Evolutionary conservation across 2,329 filamentous ascomycete genomes (phyloP).

Genomic region (Ophiobolus disseminans): DNA sequence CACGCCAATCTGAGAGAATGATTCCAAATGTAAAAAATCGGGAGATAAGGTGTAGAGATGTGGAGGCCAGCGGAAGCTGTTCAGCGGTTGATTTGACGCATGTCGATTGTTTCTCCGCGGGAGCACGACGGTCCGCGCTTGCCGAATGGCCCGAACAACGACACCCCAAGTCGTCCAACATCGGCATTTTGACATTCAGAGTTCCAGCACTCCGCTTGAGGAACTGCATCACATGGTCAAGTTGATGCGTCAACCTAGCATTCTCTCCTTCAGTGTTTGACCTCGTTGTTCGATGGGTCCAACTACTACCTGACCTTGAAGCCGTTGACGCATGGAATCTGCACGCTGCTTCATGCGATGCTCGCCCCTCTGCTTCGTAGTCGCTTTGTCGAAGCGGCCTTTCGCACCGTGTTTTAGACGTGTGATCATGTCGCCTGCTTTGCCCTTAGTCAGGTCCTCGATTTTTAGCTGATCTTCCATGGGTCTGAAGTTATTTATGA

Average conservation of each 20-base stretch:
- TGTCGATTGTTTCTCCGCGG: no score
- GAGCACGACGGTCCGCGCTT: no score
- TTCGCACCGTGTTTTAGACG: conserved; percentile 85
- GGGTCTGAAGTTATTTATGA: conserved; percentile 70
- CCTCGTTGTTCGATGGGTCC: conserved; percentile 50
- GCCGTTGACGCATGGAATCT: conserved; percentile 51
- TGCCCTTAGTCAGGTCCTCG: conserved; percentile 74
- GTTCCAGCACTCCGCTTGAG: no score
- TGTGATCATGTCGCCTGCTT: conserved; percentile 88
- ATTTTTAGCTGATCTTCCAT: conserved; percentile 62
- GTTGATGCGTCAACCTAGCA: conserved; percentile 5
- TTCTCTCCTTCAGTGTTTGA: conserved; percentile 11
- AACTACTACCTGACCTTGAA: conserved; percentile 56
- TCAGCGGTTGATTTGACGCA: no score
- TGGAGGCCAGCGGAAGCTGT: no score
- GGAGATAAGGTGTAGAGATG: no score
- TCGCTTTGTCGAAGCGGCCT: conserved; percentile 58
- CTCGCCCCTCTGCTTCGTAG: conserved; percentile 36
- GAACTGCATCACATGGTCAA: no score
- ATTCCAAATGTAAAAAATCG: no score
- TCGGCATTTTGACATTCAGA: no score
- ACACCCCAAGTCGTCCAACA: no score
- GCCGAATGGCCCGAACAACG: no score
- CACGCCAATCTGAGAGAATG: no score
- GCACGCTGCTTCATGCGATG: conserved; percentile 54